Base-by-base conservation (phyloP, 371 early-diverging fungal species). In the Zychaea mexicana region DNA sequence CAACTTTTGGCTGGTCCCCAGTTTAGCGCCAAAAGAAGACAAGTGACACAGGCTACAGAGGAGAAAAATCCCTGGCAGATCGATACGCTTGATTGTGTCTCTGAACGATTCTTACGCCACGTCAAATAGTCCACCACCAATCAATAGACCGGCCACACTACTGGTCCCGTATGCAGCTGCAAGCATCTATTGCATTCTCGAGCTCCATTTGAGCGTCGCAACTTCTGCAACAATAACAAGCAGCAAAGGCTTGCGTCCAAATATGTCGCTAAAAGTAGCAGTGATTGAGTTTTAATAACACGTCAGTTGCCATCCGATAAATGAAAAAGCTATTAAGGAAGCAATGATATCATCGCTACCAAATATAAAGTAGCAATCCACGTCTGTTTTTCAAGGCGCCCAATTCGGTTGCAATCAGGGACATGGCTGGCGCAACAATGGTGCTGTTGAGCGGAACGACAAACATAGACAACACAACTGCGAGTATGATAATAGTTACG, bases 161-260 rank as follows among this genome's bases (percentile, higher is more conserved):
- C 91, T 82, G 13, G 90, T 52, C 17, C 89, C 90, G 71, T 87
- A 92, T 17, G 88, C 82, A 36, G 78, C 82, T 54, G 82, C 74
- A 26, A 87, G 70, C 36, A 85, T 71, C 1, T 85, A 76, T 61
- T 88, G 82, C 62, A 87, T 90, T 12, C 85, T 81, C 24, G 86
- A 88, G 0, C 93, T 83, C 30, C 93, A 85, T 10, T 83, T 68
- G 19, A 90, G 49, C 10, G 90, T 74, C 0, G 73, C 64, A 33
- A 94, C 72, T 55, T 96, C 96, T 2, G 93, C 83, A 46, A 94
- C 86, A 60, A 94, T 86, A 60, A 94, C 90, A 57, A 90, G 54
- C 7, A 84, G 65, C 0, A 81, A 67, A 13, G 73, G 61, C 57
- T 86, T 88, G 45, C 90, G 89, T 33, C 68, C 64, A 56, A 68